Percentiles rank a stretch among this genome's conserved stretches.
Conservation (phyloP, 2,329 filamentous ascomycete genomes). For the Mycosphaerella sp. region DNA sequence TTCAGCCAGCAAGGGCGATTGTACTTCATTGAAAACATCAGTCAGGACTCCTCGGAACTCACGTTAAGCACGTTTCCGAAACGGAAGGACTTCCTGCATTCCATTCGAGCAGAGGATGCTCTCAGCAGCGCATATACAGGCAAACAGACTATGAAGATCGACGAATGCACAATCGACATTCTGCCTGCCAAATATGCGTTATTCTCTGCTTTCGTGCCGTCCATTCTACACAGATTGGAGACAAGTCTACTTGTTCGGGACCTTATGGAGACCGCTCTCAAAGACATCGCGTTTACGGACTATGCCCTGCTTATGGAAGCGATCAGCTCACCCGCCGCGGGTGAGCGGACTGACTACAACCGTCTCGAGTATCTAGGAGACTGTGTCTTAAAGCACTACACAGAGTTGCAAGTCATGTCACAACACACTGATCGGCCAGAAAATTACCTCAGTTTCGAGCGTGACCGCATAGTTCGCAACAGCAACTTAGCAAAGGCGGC, state of each 20-base stretch:
- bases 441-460: constrained; percentile 62
- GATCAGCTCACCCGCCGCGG: constrained; percentile 59
- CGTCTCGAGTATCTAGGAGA: constrained; percentile 84
- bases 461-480: constrained; percentile 66
- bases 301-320: constrained; percentile 60
- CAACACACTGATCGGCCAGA: constrained; percentile 65
- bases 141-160: constrained; percentile 45
- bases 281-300: constrained; percentile 44
- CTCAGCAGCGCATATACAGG: constrained; percentile 36
- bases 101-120: constrained; percentile 8
- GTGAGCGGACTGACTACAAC: constrained; percentile 65
- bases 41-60: constrained; percentile 7
- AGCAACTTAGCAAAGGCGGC: constrained; percentile 62
- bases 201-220: constrained; percentile 61
- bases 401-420: constrained; percentile 59
- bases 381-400: constrained; percentile 68
- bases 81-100: constrained; percentile 56
- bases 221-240: constrained; percentile 65
- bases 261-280: constrained; percentile 53
- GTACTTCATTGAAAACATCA: constrained; percentile 16
- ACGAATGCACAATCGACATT: constrained; percentile 44
- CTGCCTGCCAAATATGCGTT: constrained; percentile 44
- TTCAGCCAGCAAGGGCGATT: constrained; percentile 13
- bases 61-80: constrained; percentile 42
- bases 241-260: constrained; percentile 56